These are phyloP conservation scores for Trichoderma lentiforme DNA, from an alignment of 2,329 filamentous ascomycete species.

Conservation along the genomic window DNA sequence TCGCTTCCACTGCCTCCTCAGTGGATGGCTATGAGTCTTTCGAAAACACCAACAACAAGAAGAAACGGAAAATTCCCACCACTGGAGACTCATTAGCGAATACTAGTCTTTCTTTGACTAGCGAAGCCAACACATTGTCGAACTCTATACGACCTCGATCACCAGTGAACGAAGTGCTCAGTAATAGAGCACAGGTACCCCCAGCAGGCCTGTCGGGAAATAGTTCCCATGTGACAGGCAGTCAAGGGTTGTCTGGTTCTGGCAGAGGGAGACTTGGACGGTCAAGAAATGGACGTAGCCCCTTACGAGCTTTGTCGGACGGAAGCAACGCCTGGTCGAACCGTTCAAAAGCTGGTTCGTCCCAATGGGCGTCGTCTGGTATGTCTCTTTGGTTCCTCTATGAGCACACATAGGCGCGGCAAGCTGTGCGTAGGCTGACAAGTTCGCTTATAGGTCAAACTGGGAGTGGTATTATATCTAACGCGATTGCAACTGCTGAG, in stretches of 20 bases:
- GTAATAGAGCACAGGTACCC: conserved; percentile 26
- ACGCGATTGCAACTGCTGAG: conserved; percentile 84
- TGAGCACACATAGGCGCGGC: neutral
- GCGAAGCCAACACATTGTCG: conserved; percentile 41
- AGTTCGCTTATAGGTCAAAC: conserved; percentile 2
- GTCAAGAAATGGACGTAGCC: conserved; percentile 57
- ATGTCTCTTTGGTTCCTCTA: conserved; percentile 29
- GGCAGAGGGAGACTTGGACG: conserved; percentile 82
- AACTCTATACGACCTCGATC: conserved; percentile 26
- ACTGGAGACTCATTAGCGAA: conserved; percentile 64
- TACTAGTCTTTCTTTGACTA: conserved; percentile 36
- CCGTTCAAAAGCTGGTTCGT: conserved; percentile 46
- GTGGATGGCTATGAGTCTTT: conserved; percentile 93
- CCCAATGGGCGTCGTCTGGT: conserved; percentile 47
- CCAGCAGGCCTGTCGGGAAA: conserved; percentile 32
- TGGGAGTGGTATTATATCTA: conserved; percentile 76
- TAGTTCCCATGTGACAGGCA: conserved; percentile 50
- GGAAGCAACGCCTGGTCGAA: conserved; percentile 54
- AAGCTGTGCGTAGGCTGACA: neutral
- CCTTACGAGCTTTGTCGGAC: conserved; percentile 58
- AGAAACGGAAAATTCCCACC: conserved; percentile 96
- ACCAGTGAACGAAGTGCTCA: conserved; percentile 31
- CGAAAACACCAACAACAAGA: conserved; percentile 98
- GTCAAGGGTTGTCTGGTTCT: conserved; percentile 71
- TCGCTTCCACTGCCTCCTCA: conserved; percentile 66